Evolutionary conservation across 768 basidiomycete species (phyloP).

Genomic region (Boletus sp.): DNA sequence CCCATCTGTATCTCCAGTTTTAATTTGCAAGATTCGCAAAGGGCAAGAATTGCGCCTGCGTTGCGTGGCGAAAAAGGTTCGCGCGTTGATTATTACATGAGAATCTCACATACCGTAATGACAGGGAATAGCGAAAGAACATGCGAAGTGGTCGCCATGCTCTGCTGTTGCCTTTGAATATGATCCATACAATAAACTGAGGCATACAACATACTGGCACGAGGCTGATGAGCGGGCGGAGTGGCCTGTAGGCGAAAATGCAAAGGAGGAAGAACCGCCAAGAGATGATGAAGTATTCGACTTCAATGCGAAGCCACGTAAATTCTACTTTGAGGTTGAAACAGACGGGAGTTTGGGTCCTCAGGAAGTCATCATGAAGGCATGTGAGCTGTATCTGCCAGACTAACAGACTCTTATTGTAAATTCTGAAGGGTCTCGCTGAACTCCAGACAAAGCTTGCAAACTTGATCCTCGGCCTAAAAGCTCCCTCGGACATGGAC

Average conservation of each 20-base stretch:
- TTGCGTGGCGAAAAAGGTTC: conserved; percentile 93
- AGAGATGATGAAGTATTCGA: conserved; percentile 85
- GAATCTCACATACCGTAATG: not conserved
- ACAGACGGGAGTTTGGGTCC: conserved; percentile 88
- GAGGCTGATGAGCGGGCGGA: conserved; percentile 79
- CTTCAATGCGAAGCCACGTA: conserved; percentile 80
- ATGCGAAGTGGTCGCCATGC: conserved; percentile 98
- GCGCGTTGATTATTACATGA: conserved; percentile 10
- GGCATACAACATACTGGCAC: conserved; percentile 95
- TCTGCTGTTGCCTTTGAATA: conserved; percentile 96
- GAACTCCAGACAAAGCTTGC: conserved; percentile 81
- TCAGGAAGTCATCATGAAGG: conserved; percentile 88
- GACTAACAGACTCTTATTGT: not conserved
- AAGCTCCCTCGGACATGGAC: conserved; percentile 59
- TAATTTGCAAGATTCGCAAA: conserved; percentile 90
- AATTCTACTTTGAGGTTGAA: conserved; percentile 95
- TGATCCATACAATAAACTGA: conserved; percentile 95
- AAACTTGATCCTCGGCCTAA: conserved; percentile 73
- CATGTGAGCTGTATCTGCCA: conserved; percentile 25
- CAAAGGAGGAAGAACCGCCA: conserved; percentile 75
- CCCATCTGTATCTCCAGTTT: conserved; percentile 59
- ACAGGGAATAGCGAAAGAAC: conserved; percentile 98
- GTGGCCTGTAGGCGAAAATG: conserved; percentile 92
- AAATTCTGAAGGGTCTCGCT: conserved; percentile 57
- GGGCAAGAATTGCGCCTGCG: conserved; percentile 86